Evolutionary conservation across 2,329 filamentous ascomycete genomes (phyloP).

Genomic region (Penicillium sp.): DNA sequence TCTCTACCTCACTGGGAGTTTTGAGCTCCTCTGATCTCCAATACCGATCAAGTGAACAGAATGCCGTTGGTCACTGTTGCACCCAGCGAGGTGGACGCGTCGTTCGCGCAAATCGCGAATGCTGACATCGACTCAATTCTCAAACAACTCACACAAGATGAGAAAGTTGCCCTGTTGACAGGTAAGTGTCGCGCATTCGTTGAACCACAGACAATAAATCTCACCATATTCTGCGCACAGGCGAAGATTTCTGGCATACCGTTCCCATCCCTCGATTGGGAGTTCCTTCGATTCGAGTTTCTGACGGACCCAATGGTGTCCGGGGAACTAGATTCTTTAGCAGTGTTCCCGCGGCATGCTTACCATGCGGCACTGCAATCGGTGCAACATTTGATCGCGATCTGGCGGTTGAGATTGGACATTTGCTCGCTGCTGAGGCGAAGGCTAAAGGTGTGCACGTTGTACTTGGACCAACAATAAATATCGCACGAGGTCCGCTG

Average conservation of each 20-base stretch:
- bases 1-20: not conserved
- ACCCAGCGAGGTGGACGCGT: not conserved
- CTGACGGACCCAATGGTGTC: conserved; percentile 71
- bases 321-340: conserved; percentile 70
- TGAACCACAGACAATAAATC: not conserved
- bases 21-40: too few species aligned
- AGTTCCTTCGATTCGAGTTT: conserved; percentile 66
- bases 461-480: conserved; percentile 75
- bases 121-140: conserved; percentile 7
- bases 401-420: conserved; percentile 65
- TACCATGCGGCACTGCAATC: conserved; percentile 77
- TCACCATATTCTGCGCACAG: conserved; percentile 4
- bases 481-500: conserved; percentile 78
- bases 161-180: conserved; percentile 8
- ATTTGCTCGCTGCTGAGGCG: conserved; percentile 70
- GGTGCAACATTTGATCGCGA: conserved; percentile 78
- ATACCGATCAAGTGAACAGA: not conserved
- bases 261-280: conserved; percentile 63
- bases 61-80: not conserved
- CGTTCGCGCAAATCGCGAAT: not conserved
- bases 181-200: not conserved
- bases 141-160: conserved; percentile 8
- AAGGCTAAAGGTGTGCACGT: conserved; percentile 74
- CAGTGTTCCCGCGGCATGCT: conserved; percentile 70
- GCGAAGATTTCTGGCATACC: conserved; percentile 68